Percentiles rank a stretch among this genome's conserved stretches.
Conservation (phyloP, 1,284 basidiomycete species). For the Sanghuangporus sanghuang region DNA sequence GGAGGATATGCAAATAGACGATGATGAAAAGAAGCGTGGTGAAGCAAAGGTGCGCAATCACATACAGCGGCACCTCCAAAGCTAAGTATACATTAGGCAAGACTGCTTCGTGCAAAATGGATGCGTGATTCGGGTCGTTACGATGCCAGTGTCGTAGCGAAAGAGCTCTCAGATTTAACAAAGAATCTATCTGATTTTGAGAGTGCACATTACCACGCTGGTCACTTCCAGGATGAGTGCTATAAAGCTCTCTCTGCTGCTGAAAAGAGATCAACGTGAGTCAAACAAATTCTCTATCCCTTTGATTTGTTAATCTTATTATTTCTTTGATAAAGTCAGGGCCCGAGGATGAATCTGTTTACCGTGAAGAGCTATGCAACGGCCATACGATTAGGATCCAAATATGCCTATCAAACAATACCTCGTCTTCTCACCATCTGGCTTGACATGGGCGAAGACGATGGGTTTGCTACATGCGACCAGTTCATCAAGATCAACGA, state of each 20-base stretch:
- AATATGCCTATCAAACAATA: slow-evolving; percentile 95
- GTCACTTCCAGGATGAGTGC: slow-evolving; percentile 82
- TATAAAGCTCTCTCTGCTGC: slow-evolving; percentile 46
- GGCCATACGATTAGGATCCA: slow-evolving; percentile 82
- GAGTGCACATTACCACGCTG: slow-evolving; percentile 80
- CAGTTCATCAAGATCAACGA: slow-evolving; percentile 54
- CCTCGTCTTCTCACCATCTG: slow-evolving; percentile 94
- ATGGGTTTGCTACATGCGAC: slow-evolving; percentile 29
- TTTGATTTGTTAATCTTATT: neutral
- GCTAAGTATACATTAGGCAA: slow-evolving; percentile 49
- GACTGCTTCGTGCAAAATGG: slow-evolving; percentile 88
- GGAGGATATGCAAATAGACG: slow-evolving; percentile 30
- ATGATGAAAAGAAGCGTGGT: slow-evolving; percentile 44
- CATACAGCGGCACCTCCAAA: slow-evolving; percentile 5
- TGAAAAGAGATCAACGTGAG: slow-evolving; percentile 51
- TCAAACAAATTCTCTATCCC: slow-evolving; percentile 22
- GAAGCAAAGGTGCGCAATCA: slow-evolving; percentile 64
- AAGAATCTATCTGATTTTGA: slow-evolving; percentile 68
- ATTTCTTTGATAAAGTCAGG: slow-evolving; percentile 32
- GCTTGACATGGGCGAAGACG: slow-evolving; percentile 85
- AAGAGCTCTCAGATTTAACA: slow-evolving; percentile 53
- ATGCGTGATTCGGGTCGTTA: slow-evolving; percentile 88
- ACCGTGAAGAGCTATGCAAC: slow-evolving; percentile 70
- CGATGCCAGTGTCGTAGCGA: slow-evolving; percentile 62
- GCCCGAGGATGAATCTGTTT: slow-evolving; percentile 52